Conservation (phyloP, 2,329 filamentous ascomycete species). For the Sporothrix schenckii region DNA sequence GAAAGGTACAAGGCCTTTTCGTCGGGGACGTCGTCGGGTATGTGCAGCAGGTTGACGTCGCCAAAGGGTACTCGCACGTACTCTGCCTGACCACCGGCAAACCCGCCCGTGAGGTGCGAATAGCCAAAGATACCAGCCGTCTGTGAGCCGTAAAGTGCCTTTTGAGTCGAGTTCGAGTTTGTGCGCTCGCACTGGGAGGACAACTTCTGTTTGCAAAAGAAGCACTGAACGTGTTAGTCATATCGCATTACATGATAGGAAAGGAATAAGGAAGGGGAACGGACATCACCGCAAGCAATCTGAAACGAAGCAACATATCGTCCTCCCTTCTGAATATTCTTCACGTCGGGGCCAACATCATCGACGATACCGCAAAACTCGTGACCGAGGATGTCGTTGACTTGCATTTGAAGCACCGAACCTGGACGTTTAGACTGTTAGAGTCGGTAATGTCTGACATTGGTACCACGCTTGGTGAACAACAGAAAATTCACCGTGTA, state of each 20-base stretch:
- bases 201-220: slow-evolving; percentile 76
- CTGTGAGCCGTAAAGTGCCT: slow-evolving; percentile 76
- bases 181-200: slow-evolving; percentile 80
- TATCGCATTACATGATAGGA: too few species aligned
- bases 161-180: slow-evolving; percentile 70
- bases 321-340: slow-evolving; percentile 59
- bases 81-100: slow-evolving; percentile 85
- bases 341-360: slow-evolving; percentile 58
- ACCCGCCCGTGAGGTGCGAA: slow-evolving; percentile 80
- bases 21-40: slow-evolving; percentile 78
- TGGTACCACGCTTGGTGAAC: too few species aligned
- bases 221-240: slow-evolving; percentile 53
- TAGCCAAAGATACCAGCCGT: slow-evolving; percentile 76
- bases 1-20: slow-evolving; percentile 81
- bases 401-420: slow-evolving; percentile 59
- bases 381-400: slow-evolving; percentile 69
- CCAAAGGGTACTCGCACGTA: slow-evolving; percentile 80
- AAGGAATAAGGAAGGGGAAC: not conserved
- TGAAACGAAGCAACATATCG: slow-evolving; percentile 86
- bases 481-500: slow-evolving; percentile 43
- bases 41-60: slow-evolving; percentile 77
- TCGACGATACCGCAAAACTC: slow-evolving; percentile 63
- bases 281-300: slow-evolving; percentile 65
- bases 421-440: slow-evolving; percentile 38
- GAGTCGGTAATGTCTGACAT: too few species aligned